A percentile compares a stretch with the other conserved stretches of the same genome.
Evolutionary conservation across 768 basidiomycete species (phyloP).

Genomic region (Leccinum truebloodii): DNA sequence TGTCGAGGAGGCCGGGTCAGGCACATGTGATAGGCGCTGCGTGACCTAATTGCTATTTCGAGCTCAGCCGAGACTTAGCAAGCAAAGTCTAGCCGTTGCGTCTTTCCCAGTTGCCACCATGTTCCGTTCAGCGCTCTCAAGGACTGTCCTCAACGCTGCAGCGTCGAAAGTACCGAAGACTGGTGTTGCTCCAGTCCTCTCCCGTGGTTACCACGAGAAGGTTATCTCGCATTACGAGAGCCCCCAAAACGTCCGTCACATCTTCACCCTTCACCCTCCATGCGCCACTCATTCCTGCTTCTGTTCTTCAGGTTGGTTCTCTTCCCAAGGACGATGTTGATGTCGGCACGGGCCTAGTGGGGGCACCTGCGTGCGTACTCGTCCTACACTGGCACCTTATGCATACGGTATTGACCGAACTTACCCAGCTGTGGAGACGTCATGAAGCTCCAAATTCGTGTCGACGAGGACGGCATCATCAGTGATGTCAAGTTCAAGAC

Average conservation of each 20-base stretch:
- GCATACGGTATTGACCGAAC: constrained; percentile 15
- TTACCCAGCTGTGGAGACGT: constrained; percentile 88
- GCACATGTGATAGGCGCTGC: background rate
- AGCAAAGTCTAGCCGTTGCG: constrained; percentile 2
- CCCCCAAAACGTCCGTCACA: constrained; percentile 84
- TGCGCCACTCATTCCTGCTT: constrained; percentile 51
- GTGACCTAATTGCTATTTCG: constrained; percentile 11
- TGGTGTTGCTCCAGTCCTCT: constrained; percentile 49
- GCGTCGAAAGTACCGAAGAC: constrained; percentile 43
- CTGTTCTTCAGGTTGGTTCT: constrained; percentile 77
- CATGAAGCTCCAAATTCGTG: constrained; percentile 99
- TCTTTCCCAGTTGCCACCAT: constrained; percentile 48
- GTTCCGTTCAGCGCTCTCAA: constrained; percentile 66
- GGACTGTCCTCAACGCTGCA: constrained; percentile 46
- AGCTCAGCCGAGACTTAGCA: constrained; percentile 24
- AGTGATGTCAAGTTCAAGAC: constrained; percentile 99
- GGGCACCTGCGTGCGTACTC: constrained; percentile 85
- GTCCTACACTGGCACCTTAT: background rate
- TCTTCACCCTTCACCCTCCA: constrained; percentile 33
- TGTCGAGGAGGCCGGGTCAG: too few relatives aligned
- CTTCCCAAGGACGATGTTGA: constrained; percentile 88
- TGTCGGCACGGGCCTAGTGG: constrained; percentile 97
- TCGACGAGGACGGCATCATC: constrained; percentile 92
- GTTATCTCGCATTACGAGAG: constrained; percentile 97
- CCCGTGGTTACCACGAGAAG: constrained; percentile 90